Evolutionary conservation across 108 stramenopile species (phyloP).

Genomic region (Cyclotella kingstonii): DNA sequence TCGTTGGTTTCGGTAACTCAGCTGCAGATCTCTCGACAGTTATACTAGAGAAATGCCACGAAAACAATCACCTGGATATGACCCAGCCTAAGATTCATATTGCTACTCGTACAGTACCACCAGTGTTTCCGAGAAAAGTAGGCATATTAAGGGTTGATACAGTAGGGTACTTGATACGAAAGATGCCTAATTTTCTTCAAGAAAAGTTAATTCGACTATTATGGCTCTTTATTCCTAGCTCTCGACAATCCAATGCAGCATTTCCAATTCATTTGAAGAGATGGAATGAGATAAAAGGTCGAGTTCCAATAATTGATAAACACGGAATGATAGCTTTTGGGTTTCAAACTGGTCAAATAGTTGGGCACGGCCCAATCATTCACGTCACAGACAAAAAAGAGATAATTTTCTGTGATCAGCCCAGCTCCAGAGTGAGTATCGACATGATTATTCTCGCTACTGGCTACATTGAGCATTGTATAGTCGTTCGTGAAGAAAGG

Average conservation of each 20-base stretch:
- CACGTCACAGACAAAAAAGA: constrained; percentile 13
- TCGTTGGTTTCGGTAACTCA: constrained; percentile 53
- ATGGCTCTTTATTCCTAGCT: constrained; percentile 35
- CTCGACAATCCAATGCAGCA: constrained; percentile 33
- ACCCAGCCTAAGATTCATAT: constrained; percentile 42
- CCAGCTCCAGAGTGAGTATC: constrained; percentile 8
- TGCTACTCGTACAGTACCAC: constrained; percentile 49
- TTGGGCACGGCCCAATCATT: constrained; percentile 47
- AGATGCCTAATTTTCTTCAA: constrained; percentile 32
- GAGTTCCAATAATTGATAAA: constrained; percentile 56
- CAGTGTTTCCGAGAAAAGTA: constrained; percentile 46
- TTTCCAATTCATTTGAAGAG: constrained; percentile 47
- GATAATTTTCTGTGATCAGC: constrained; percentile 21
- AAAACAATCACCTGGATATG: neutral
- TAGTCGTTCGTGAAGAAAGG: constrained; percentile 45
- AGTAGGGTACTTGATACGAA: constrained; percentile 34
- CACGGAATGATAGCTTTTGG: constrained; percentile 40
- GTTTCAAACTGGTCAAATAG: constrained; percentile 40
- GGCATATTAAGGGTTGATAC: constrained; percentile 46
- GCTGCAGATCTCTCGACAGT: constrained; percentile 39
- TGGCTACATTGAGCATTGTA: constrained; percentile 38
- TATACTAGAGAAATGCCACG: constrained; percentile 30
- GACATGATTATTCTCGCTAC: constrained; percentile 57
- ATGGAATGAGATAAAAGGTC: constrained; percentile 37
- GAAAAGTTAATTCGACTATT: constrained; percentile 33